A percentile compares a stretch with the other conserved stretches of the same genome.
phyloP scores from a whole-genome alignment of 164 flowering plant genomes.

The Vitis rotundifolia region DNA sequence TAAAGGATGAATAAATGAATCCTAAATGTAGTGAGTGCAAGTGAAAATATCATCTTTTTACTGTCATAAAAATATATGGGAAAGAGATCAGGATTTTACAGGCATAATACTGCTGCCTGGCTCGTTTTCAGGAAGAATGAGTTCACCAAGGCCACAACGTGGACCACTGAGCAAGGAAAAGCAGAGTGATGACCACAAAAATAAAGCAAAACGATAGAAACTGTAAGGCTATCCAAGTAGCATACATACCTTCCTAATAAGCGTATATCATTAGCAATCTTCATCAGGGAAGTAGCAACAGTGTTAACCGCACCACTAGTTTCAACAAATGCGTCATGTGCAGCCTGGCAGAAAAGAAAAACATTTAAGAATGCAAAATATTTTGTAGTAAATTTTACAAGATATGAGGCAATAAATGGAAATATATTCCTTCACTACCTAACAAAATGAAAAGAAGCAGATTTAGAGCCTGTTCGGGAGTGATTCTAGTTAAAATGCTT shows the following conservation, averaged over 20 bases:
- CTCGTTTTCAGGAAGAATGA: slow-evolving; percentile 97
- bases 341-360: slow-evolving; percentile 58
- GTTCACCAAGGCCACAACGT: slow-evolving; percentile 98
- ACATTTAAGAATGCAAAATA: slow-evolving; percentile 1
- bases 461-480: too few relatives aligned
- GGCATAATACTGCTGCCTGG: slow-evolving; percentile 99
- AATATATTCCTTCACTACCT: neutral
- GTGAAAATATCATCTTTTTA: neutral
- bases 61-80: neutral
- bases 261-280: slow-evolving; percentile 93
- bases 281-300: slow-evolving; percentile 85
- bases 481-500: too few relatives aligned
- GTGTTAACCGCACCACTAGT: slow-evolving; percentile 96
- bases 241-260: slow-evolving; percentile 75
- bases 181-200: slow-evolving; percentile 3
- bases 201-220: slow-evolving; percentile 1
- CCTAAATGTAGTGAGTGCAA: neutral
- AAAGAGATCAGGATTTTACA: slow-evolving; percentile 40
- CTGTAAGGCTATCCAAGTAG: neutral
- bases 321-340: slow-evolving; percentile 99
- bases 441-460: neutral
- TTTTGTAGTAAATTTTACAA: neutral
- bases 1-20: slow-evolving; percentile 1
- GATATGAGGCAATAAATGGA: neutral
- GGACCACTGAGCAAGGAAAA: slow-evolving; percentile 74